A percentile compares a stretch with the other conserved stretches of the same genome.
Conservation (phyloP, 208 protist species). For the Crithidia expoeki region DNA sequence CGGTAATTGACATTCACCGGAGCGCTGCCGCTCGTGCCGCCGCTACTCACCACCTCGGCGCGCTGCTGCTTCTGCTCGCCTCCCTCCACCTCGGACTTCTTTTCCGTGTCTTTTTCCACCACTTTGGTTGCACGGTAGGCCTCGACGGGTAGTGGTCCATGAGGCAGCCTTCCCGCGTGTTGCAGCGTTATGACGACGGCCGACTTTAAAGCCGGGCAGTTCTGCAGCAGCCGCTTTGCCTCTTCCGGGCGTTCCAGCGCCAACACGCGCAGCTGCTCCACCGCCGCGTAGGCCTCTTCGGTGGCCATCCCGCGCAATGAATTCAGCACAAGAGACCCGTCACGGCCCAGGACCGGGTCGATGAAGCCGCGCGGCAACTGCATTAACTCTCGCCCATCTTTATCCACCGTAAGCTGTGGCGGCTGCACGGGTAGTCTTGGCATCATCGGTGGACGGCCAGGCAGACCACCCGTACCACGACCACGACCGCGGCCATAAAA, state of each 20-base stretch:
- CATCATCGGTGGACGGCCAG: slow-evolving; percentile 19
- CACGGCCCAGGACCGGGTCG: slow-evolving; percentile 71
- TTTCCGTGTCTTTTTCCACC: slow-evolving; percentile 7
- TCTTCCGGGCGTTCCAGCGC: slow-evolving; percentile 71
- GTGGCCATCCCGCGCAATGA: slow-evolving; percentile 52
- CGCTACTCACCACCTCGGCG: not conserved
- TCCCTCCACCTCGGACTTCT: slow-evolving; percentile 14
- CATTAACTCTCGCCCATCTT: slow-evolving; percentile 45
- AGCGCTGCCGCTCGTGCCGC: not conserved
- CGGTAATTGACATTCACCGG: not conserved
- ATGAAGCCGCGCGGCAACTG: slow-evolving; percentile 56
- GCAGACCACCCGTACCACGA: slow-evolving; percentile 16
- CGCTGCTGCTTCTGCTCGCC: not conserved
- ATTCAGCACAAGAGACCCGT: slow-evolving; percentile 59
- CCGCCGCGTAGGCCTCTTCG: slow-evolving; percentile 84
- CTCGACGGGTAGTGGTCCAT: slow-evolving; percentile 51
- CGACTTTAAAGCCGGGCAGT: slow-evolving; percentile 67
- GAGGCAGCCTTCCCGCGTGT: slow-evolving; percentile 70
- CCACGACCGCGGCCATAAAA: slow-evolving; percentile 18
- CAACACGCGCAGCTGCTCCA: slow-evolving; percentile 88
- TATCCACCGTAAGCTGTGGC: slow-evolving; percentile 19
- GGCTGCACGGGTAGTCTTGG: slow-evolving; percentile 6
- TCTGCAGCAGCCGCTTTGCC: slow-evolving; percentile 65
- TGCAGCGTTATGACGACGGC: slow-evolving; percentile 85
- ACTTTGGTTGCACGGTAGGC: slow-evolving; percentile 35